phyloP scores from a whole-genome alignment of 495 filamentous ascomycete genomes.

The Alectoria sarmentosa region DNA sequence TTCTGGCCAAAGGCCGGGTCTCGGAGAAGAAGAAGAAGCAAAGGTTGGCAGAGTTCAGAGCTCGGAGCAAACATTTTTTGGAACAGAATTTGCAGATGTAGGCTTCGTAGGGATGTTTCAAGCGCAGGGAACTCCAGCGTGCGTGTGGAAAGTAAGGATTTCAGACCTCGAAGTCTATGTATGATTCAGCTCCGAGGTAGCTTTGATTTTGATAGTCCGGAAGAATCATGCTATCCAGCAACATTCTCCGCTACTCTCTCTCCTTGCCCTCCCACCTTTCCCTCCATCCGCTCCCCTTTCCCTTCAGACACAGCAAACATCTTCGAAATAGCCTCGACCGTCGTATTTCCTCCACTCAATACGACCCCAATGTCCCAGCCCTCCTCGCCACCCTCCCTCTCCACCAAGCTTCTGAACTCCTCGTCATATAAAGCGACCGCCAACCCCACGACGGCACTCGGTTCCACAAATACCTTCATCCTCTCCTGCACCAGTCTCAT shows the following conservation, averaged over 20 bases:
- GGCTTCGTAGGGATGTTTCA: no score
- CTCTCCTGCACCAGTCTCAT: conserved; percentile 77
- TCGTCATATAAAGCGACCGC: conserved; percentile 81
- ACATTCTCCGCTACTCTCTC: conserved; percentile 41
- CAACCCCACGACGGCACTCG: conserved; percentile 77
- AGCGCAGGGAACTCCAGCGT: no score
- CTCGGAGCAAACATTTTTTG: neutral
- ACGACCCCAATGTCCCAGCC: conserved; percentile 87
- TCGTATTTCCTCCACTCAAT: conserved; percentile 87
- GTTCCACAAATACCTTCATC: conserved; percentile 90
- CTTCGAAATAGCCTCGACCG: conserved; percentile 65
- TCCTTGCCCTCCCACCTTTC: conserved; percentile 33
- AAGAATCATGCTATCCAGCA: conserved; percentile 39
- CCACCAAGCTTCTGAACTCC: conserved; percentile 65
- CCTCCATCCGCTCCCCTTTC: conserved; percentile 30
- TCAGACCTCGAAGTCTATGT: no score
- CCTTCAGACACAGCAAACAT: conserved; percentile 43
- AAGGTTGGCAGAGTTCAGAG: neutral
- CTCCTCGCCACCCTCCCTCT: conserved; percentile 59
- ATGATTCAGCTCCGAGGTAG: no score
- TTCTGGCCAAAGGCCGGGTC: neutral
- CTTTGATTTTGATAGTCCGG: neutral
- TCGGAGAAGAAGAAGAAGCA: neutral
- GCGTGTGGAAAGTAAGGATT: neutral
- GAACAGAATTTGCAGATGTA: no score